A percentile compares a stretch with the other conserved stretches of the same genome.
Evolutionary conservation across 1,284 basidiomycete species (phyloP).

Genomic region (Cystobasidiaceae sp.): DNA sequence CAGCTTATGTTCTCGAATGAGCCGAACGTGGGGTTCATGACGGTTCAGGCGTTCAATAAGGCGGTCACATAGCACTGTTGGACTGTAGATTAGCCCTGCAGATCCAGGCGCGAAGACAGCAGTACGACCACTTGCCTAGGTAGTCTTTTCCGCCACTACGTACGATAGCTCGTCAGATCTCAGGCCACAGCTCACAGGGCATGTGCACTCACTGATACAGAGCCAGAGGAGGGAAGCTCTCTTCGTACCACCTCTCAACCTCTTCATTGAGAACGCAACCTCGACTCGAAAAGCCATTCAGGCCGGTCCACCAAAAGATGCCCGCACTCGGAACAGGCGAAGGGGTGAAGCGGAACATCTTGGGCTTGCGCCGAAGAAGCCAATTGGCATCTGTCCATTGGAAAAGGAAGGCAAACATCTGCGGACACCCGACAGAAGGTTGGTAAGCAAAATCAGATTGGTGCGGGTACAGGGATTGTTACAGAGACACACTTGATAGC

Average conservation of each 20-base stretch:
- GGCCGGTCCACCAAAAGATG: slow-evolving; percentile 55
- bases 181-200: neutral
- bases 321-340: slow-evolving; percentile 52
- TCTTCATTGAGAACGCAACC: slow-evolving; percentile 55
- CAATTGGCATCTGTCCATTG: slow-evolving; percentile 62
- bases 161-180: neutral
- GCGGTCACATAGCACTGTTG: slow-evolving; percentile 51
- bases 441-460: slow-evolving; percentile 34
- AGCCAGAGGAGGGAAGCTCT: slow-evolving; percentile 56
- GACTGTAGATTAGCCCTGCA: neutral
- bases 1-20: slow-evolving; percentile 49
- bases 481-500: slow-evolving; percentile 42
- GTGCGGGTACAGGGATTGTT: neutral
- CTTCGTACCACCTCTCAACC: slow-evolving; percentile 54
- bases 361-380: slow-evolving; percentile 55
- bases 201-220: slow-evolving; percentile 50
- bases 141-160: slow-evolving; percentile 50
- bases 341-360: slow-evolving; percentile 62
- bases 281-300: slow-evolving; percentile 56
- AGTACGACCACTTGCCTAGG: slow-evolving; percentile 38
- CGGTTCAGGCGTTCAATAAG: slow-evolving; percentile 51
- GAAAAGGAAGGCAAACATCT: slow-evolving; percentile 60
- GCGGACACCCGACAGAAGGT: slow-evolving; percentile 31
- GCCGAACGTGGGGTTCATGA: slow-evolving; percentile 53
- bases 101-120: neutral